These are phyloP conservation scores for Aspergillus alliaceus DNA, from an alignment of 2,329 filamentous ascomycete genomes.

Conservation along the genomic window DNA sequence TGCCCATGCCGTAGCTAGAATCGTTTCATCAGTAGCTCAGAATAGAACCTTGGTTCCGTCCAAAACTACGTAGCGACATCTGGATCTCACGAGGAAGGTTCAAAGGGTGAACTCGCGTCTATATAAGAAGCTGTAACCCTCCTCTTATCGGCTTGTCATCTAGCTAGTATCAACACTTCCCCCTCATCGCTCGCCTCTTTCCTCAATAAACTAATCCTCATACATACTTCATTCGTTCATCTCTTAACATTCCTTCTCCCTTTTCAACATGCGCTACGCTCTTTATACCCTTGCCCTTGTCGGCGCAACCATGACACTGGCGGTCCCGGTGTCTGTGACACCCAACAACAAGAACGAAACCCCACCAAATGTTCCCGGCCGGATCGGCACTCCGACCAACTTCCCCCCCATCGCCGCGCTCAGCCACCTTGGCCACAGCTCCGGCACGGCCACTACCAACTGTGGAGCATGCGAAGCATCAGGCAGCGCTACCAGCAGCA, in stretches of 20 bases:
- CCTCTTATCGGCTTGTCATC: neutral
- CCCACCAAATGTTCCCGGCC: neutral
- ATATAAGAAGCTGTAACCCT: neutral
- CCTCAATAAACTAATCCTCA: too few relatives aligned
- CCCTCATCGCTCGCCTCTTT: neutral
- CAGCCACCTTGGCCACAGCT: neutral
- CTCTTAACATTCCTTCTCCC: neutral
- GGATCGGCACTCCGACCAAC: neutral
- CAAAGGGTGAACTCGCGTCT: neutral
- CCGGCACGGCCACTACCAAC: neutral
- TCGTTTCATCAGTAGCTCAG: neutral
- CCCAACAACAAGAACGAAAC: neutral
- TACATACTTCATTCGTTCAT: neutral
- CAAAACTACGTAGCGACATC: neutral
- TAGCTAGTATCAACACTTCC: neutral
- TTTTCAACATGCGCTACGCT: neutral
- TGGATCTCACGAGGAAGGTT: too few relatives aligned
- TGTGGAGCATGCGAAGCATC: neutral
- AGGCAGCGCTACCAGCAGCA: neutral
- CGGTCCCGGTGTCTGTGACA: conserved; percentile 1
- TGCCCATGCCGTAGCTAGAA: neutral
- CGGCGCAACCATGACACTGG: neutral
- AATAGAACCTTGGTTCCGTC: neutral
- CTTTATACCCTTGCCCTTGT: neutral
- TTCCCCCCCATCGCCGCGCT: neutral